A percentile compares a stretch with the other conserved stretches of the same genome.
These are phyloP conservation scores for Suillus spraguei DNA, from an alignment of 768 basidiomycete genomes.

Conservation along the genomic window DNA sequence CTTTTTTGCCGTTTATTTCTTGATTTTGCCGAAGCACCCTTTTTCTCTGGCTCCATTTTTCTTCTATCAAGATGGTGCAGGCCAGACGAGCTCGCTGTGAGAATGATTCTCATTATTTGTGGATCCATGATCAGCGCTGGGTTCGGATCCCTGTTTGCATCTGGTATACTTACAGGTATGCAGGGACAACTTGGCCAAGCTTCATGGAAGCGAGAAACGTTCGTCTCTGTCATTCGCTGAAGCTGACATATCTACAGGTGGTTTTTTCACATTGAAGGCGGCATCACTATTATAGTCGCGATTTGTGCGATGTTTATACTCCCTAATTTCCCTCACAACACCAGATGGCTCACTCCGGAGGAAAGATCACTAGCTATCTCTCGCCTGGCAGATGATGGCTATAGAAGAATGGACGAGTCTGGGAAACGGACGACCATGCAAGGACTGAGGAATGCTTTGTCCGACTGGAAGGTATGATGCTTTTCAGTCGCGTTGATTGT, in stretches of 20 bases:
- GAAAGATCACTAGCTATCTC: constrained; percentile 54
- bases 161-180: constrained; percentile 69
- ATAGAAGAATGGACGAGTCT: constrained; percentile 56
- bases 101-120: constrained; percentile 64
- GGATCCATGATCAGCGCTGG: constrained; percentile 76
- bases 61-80: constrained; percentile 66
- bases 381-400: constrained; percentile 64
- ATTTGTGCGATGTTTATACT: constrained; percentile 58
- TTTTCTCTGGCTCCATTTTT: constrained; percentile 66
- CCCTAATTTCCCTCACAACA: constrained; percentile 66
- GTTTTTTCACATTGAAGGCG: constrained; percentile 68
- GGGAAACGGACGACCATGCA: constrained; percentile 21
- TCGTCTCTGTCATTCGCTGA: not conserved
- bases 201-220: constrained; percentile 59
- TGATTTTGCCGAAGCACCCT: constrained; percentile 67
- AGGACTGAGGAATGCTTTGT: constrained; percentile 59
- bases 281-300: constrained; percentile 51
- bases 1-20: constrained; percentile 70
- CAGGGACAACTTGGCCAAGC: constrained; percentile 62
- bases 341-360: constrained; percentile 53
- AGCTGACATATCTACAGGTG: constrained; percentile 41
- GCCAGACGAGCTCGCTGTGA: constrained; percentile 63
- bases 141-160: constrained; percentile 74
- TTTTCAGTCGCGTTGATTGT: constrained; percentile 29
- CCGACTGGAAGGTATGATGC: constrained; percentile 69